phyloP scores from a whole-genome alignment of 2,329 filamentous ascomycete genomes.

The Monosporascus sp. region DNA sequence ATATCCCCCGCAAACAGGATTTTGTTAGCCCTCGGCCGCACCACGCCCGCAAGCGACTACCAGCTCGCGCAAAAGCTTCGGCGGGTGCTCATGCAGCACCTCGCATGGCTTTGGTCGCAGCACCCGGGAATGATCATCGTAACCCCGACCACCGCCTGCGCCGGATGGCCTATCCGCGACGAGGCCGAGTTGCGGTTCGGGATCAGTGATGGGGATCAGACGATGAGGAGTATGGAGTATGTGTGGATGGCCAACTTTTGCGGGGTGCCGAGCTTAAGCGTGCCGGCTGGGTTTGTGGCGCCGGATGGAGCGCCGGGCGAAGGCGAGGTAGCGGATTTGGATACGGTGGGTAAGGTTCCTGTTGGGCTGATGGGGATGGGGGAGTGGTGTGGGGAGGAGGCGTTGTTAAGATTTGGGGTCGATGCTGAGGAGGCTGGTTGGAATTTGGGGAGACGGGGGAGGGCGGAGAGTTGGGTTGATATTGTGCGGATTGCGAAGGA shows the following conservation, averaged over 20 bases:
- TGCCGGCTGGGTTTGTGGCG: conserved; percentile 40
- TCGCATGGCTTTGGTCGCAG: conserved; percentile 58
- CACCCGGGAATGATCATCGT: conserved; percentile 67
- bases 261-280: conserved; percentile 39
- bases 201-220: conserved; percentile 41
- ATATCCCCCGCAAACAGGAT: conserved; percentile 60
- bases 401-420: conserved; percentile 42
- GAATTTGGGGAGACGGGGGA: neutral
- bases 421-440: conserved; percentile 34
- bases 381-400: conserved; percentile 49
- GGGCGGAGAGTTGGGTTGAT: neutral
- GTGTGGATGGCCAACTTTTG: conserved; percentile 49
- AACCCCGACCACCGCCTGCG: conserved; percentile 58
- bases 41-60: conserved; percentile 61
- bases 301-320: conserved; percentile 28
- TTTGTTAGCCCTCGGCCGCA: conserved; percentile 57
- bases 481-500: neutral
- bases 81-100: conserved; percentile 63
- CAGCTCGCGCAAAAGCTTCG: conserved; percentile 66
- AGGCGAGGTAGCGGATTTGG: conserved; percentile 26
- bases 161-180: conserved; percentile 38
- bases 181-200: conserved; percentile 34
- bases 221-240: conserved; percentile 43
- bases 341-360: conserved; percentile 38
- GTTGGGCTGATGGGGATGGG: conserved; percentile 51